Evolutionary conservation across 805 yeast genomes (phyloP).

Genomic region (Groenewaldozyma salmanticensis): DNA sequence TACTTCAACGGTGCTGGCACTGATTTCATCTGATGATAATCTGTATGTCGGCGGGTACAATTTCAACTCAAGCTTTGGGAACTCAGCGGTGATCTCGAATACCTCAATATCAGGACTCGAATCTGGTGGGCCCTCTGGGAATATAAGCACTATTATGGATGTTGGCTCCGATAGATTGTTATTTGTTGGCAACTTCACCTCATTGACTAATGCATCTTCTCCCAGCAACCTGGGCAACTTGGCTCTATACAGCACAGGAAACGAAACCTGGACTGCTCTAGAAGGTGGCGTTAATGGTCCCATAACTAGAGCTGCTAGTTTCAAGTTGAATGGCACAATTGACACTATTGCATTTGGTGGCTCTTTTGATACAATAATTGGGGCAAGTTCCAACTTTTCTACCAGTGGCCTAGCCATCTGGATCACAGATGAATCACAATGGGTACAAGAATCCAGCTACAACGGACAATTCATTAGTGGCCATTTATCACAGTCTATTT

Average conservation of each 20-base stretch:
- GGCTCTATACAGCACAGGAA: constrained; percentile 13
- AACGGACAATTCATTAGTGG: constrained; percentile 10
- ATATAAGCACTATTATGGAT: constrained; percentile 26
- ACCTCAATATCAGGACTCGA: constrained; percentile 11
- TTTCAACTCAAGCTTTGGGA: constrained; percentile 13
- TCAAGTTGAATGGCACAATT: constrained; percentile 18
- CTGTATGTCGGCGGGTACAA: constrained; percentile 44
- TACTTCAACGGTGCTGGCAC: constrained; percentile 33
- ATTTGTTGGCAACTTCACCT: constrained; percentile 39
- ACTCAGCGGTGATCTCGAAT: constrained; percentile 7
- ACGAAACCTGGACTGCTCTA: constrained; percentile 11
- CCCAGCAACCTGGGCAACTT: constrained; percentile 6
- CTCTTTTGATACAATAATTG: constrained; percentile 13
- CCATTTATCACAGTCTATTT: constrained; percentile 9
- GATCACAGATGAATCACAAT: constrained; percentile 13
- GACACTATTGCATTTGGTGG: constrained; percentile 21
- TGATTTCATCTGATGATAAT: constrained; percentile 25
- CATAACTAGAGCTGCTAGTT: constrained; percentile 10
- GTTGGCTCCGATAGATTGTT: constrained; percentile 30
- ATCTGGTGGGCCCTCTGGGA: constrained; percentile 34
- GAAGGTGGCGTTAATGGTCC: constrained; percentile 18
- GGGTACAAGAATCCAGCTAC: constrained; percentile 13
- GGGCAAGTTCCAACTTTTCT: background rate
- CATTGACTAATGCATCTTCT: constrained; percentile 13
- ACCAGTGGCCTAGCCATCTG: constrained; percentile 16